Base-by-base conservation (phyloP, 2,329 filamentous ascomycete genomes). In the Ophiostoma himal-ulmi region DNA sequence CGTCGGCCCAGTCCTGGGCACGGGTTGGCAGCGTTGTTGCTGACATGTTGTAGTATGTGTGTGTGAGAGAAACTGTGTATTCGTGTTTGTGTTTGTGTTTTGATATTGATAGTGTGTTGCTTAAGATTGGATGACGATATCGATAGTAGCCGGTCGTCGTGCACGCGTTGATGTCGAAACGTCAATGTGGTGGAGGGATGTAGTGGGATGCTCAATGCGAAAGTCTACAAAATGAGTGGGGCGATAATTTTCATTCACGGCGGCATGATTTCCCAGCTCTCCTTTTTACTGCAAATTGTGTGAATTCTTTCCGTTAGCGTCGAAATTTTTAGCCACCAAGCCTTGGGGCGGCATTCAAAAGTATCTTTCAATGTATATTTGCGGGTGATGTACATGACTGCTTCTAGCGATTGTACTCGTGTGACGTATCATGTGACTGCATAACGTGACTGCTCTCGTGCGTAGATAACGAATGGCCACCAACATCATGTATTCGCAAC, bases 1-100 rank as follows among this genome's bases (percentile, higher is more conserved):
- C 92, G 83, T 98, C 95, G 80, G 95, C 94, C 94, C 94, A 98
- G 86, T 97, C 94, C 76, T 83, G 84, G 65, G 73, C 70, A 57
- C 73, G 72, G 60, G 57, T 73, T 37, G 74, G 68, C 57, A 74
- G 66, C 48, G 73, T 48, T 37, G 72, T 69, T 13, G 73, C 70
- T 70, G 73, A 68, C 72, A 73, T 75, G 66, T 30, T 62, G 57
- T 17, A 34, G 54, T 70, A 13, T 64, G n/a, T 36, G 57, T 65
- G 14, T 70, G 26, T 26, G n/a, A 26, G 22, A 26, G 39, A 22
- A 66, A 44, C 22, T 34, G 44, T 60, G 30, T 48, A 8, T 11
- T 26, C 4, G 39, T 39, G 62, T 64, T 39, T 71, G 30, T 68
- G 54, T 44, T 7, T 60, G 17, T 37, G 14, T 5, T 62, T 20